Base-by-base conservation (phyloP, 2,329 filamentous ascomycete genomes). In the Verticillium tricorpus region DNA sequence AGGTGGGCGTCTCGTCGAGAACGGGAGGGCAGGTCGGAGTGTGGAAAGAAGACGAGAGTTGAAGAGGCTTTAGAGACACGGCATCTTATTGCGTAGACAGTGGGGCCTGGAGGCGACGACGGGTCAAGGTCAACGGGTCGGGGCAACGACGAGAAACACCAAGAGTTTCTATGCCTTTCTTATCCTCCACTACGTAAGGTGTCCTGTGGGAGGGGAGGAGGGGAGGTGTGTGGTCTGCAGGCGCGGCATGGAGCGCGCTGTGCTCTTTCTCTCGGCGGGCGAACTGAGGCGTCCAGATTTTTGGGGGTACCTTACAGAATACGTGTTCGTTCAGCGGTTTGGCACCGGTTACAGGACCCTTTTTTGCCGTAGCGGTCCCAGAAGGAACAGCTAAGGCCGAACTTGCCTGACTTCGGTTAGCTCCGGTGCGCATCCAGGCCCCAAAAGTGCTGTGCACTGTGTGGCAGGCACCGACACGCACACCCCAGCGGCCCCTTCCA, bases 301-400 rank as follows among this genome's bases (percentile, higher is more conserved):
- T 52, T 52, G 45, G 45, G 14, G n/a, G 45, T 58, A 19, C 31
- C 17, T 31, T 58, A 58, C 57, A 58, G 57, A 58, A 40, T 66
- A 66, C 64, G 64, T 66, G 64, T 66, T 66, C 64, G 63, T 66
- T 66, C 62, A 66, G 55, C 37, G 59, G 57, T 52, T 52, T 52
- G 19, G 45, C 45, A 52, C 45, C 45, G 45, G 45, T 52, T 52
- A 9, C 45, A 52, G 45, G 37, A 58, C 35, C 56, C 56, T 58
- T 60, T 64, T 64, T 61, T 62, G 64, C 64, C 61, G 61, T 63
- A 22, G 45, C n/a, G n/a, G 45, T 52, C 9, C 6, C 19, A 55
- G 31, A 57, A 60, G 14, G 40, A 57, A 57, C 34, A 59, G 25
- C 22, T 58, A 34, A 56, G 31, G 31, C 19, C 31, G 55, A 55